Conservation (phyloP, 2,329 filamentous ascomycete species). For the Neonectria magnoliae region DNA sequence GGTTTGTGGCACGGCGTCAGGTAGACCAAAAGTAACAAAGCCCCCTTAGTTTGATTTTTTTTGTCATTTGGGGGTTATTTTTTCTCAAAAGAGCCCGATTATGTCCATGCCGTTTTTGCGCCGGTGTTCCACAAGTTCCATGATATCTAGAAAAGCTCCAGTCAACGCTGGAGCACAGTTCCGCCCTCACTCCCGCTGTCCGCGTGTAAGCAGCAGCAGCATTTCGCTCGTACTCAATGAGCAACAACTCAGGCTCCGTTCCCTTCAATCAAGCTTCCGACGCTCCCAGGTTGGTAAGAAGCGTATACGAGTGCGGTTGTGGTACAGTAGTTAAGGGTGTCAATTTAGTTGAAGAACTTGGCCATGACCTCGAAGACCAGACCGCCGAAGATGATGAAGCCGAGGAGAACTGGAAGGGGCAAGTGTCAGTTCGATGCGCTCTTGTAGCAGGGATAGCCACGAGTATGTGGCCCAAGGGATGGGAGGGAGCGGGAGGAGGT, state of each 20-base stretch:
- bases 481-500: not conserved
- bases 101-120: conserved; percentile 42
- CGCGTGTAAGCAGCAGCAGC: conserved; percentile 3
- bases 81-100: conserved; percentile 27
- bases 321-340: conserved; percentile 8
- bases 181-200: conserved; percentile 20
- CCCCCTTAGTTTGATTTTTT: conserved; percentile 25
- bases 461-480: not conserved
- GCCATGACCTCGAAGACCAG: conserved; percentile 67
- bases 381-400: conserved; percentile 69
- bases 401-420: conserved; percentile 60
- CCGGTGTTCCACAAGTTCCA: conserved; percentile 40
- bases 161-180: conserved; percentile 33
- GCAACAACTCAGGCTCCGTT: conserved; percentile 11
- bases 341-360: conserved; percentile 58
- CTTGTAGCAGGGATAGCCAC: no score
- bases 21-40: conserved; percentile 42
- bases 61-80: not conserved
- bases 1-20: conserved; percentile 41
- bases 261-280: conserved; percentile 13
- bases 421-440: conserved; percentile 15
- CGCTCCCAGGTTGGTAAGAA: conserved; percentile 19
- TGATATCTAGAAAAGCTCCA: conserved; percentile 36
- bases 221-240: conserved; percentile 14
- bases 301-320: conserved; percentile 11